Evolutionary conservation across 2,329 filamentous ascomycete genomes (phyloP), one percentile per base, ranked within the genome.

Genomic region (Thermothelomyces thermophilus): DNA sequence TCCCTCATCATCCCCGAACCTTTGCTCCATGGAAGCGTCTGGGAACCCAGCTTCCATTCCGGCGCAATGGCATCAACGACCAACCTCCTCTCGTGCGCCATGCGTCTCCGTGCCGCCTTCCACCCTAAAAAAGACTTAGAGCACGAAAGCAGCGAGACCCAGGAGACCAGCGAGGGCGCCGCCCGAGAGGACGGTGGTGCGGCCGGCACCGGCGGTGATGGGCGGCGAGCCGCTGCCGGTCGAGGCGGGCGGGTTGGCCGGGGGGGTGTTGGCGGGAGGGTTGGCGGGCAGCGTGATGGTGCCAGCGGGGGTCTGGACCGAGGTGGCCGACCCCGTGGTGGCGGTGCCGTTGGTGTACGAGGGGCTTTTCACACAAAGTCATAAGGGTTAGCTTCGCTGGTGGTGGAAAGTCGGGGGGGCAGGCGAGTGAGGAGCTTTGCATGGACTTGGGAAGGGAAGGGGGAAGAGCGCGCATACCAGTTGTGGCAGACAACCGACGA

Each of bases 151-250:
- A 63, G 75, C 78, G 54, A 82, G 65, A 63, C 75, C 80, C 65
- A 82, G 70, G 59, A 82, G 65, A 72, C 75, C 79, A 60, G 76
- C 79, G 60, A 83, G 75, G 59, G 71, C 76, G 54, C 75, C 80
- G 56, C 77, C 79, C 36, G 78, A 80, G 60, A 80, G 66, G 62
- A 70, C 75, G 58, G 73, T 73, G 57, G 68, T 68, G 72, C 77
- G 79, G 72, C 70, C 75, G 56, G 77, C 79, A 68, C 73, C 76
- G 56, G 73, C 76, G 49, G 77, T 75, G 40, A 46, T 41, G 16
- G 50, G 50, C 6, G 45, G 39, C 20, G 35, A 37, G 39, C 24
- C 24, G 39, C 5, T 14, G 28, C 17, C 35, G 17, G 74, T 69
- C 58, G 74, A 66, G 47, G 67, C 47, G 56, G 63, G 35, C 42